Base-by-base conservation (phyloP, 345 rosid species). In the Excoecaria agallocha region DNA sequence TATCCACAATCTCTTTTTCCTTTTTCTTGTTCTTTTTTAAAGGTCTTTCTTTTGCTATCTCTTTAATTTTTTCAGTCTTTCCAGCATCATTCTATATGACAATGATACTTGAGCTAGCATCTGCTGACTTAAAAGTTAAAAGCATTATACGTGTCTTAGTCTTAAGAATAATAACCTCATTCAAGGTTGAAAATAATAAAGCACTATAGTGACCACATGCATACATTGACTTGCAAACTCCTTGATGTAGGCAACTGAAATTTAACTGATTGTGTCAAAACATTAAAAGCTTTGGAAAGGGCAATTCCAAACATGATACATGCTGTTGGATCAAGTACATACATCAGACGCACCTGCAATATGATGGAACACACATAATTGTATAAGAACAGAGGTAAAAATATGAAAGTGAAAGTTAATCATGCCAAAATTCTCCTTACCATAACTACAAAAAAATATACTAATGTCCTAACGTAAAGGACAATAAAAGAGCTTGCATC, bases 391-490 rank as follows among this genome's bases (percentile, higher is more conserved):
- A 70, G 51, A 55, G 51, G 54, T 54, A 55, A 52, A 16, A 20
- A 58, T 22, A 58, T 55, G 11, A 22, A 22, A 5, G 24, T 13
- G 24, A 57, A 48, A 75, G n/a, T 51, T 16, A 60, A 37, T 20
- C 20, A 61, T 43, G 39, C 66, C 12, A 35, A 43, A 5, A 66
- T 77, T 50, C 58, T 65, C 93, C 48, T 86, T 78, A 96, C 99
- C 99, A 96, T 96, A 77, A 96, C 99, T 84, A 98, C 99, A 77
- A 98, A 96, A 80, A 96, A 96, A 84, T 96, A 96, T 16, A 91
- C 98, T 62, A 98, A 89, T 77, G 94, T 90, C 73, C 90, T 97
- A 66, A 96, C 90, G 70, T 96, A 96, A 59, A 96, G 98, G 82
- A 96, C 68, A 57, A 81, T 87, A 57, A 95, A 95, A 74, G 99